phyloP scores from a whole-genome alignment of 2,329 filamentous ascomycete species.

The Fusarium sp. region DNA sequence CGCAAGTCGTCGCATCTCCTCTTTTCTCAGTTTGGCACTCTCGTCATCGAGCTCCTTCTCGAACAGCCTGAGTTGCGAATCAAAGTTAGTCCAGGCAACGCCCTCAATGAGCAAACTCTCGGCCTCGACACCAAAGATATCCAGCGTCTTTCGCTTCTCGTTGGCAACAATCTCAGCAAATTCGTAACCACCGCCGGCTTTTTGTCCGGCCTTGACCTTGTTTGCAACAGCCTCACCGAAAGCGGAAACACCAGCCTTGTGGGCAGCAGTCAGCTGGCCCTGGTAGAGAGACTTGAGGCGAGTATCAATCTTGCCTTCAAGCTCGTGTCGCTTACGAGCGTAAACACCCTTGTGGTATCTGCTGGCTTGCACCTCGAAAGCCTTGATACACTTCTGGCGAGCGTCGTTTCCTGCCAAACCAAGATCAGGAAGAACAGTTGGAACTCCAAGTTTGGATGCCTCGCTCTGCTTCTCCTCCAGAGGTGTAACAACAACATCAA shows the following conservation, averaged over 20 bases:
- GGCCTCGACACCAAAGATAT: conserved; percentile 81
- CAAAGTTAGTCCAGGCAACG: conserved; percentile 89
- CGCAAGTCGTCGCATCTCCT: conserved; percentile 94
- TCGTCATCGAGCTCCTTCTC: conserved; percentile 93
- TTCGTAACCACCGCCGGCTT: conserved; percentile 90
- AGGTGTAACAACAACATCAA: conserved; percentile 84
- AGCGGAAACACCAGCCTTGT: conserved; percentile 85
- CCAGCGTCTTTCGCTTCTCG: conserved; percentile 82
- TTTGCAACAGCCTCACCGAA: conserved; percentile 90
- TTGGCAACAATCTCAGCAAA: conserved; percentile 92
- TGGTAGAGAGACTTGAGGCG: conserved; percentile 89
- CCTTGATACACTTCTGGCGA: conserved; percentile 78
- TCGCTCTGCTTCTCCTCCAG: conserved; percentile 89
- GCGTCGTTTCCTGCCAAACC: conserved; percentile 80
- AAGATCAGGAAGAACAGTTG: conserved; percentile 79
- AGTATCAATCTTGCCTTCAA: conserved; percentile 88
- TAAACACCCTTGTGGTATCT: conserved; percentile 98
- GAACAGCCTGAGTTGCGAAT: conserved; percentile 82
- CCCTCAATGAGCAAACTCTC: conserved; percentile 80
- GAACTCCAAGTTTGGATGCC: conserved; percentile 77
- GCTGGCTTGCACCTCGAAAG: conserved; percentile 92
- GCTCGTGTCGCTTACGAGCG: conserved; percentile 83
- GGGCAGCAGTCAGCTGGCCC: conserved; percentile 87
- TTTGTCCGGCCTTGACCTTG: conserved; percentile 92
- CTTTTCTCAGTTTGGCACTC: conserved; percentile 85